Evolutionary conservation across 2,329 filamentous ascomycete genomes (phyloP).

Genomic region (Cordyceps farinosa): DNA sequence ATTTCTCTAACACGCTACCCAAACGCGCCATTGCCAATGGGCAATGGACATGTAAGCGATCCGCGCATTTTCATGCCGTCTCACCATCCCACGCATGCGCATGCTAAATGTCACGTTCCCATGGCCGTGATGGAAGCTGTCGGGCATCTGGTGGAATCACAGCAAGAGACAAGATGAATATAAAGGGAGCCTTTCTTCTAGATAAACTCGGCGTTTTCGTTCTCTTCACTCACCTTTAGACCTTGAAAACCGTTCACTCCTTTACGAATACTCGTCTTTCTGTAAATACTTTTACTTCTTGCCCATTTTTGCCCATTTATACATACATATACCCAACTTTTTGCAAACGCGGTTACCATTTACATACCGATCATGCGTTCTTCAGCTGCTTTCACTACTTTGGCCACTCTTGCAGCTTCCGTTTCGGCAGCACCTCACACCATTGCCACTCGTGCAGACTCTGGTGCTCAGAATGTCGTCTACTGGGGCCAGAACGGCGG

Average conservation of each 20-base stretch:
- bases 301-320: neutral
- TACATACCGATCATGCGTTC: conserved; percentile 8
- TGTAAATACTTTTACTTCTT: conserved; percentile 5
- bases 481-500: conserved; percentile 29
- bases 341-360: neutral
- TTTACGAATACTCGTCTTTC: neutral
- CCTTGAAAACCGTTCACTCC: neutral
- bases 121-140: neutral
- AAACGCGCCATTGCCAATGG: neutral
- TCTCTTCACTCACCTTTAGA: neutral
- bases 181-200: neutral
- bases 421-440: conserved; percentile 17
- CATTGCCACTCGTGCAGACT: conserved; percentile 14
- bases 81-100: neutral
- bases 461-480: conserved; percentile 29
- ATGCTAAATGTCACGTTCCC: conserved; percentile 11
- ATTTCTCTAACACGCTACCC: conserved; percentile 3
- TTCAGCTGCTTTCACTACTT: neutral
- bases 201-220: neutral
- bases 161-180: neutral
- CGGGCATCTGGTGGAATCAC: neutral
- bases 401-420: conserved; percentile 9
- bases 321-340: neutral
- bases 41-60: conserved; percentile 8
- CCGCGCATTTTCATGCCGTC: neutral